Evolutionary conservation across 2,329 filamentous ascomycete genomes (phyloP).

Genomic region (Fusarium compactum): DNA sequence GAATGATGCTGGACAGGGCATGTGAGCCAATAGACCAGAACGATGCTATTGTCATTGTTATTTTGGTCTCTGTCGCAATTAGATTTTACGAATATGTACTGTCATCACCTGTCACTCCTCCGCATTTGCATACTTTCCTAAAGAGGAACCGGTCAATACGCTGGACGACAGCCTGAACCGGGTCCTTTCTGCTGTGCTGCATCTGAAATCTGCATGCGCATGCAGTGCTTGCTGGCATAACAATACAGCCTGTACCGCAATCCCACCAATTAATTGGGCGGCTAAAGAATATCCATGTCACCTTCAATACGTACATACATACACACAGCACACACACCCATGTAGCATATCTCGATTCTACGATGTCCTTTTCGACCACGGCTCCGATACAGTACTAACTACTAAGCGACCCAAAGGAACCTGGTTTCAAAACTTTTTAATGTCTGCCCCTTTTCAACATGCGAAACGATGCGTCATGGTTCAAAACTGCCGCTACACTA

Average conservation of each 20-base stretch:
- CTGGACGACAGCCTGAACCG: conserved; percentile 20
- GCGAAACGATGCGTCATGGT: conserved; percentile 29
- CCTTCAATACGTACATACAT: background rate
- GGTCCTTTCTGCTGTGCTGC: conserved; percentile 19
- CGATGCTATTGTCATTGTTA: background rate
- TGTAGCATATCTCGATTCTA: background rate
- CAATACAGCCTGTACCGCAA: background rate
- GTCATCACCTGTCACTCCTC: background rate
- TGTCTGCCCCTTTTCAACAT: background rate
- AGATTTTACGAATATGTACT: background rate
- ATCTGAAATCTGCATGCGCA: background rate
- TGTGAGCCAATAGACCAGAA: background rate
- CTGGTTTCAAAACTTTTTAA: conserved; percentile 10
- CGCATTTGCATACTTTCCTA: conserved; percentile 44
- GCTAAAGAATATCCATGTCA: background rate
- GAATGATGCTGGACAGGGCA: conserved; percentile 5
- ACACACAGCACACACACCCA: background rate
- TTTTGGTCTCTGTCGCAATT: no score
- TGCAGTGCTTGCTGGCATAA: conserved; percentile 8
- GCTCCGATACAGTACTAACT: background rate
- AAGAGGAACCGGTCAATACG: conserved; percentile 52
- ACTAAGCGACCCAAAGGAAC: background rate
- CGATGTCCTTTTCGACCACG: background rate
- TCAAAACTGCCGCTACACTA: conserved; percentile 27
- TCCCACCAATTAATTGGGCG: conserved; percentile 3